Percentiles rank a stretch among this genome's conserved stretches.
Conservation (phyloP, 2,329 filamentous ascomycete species). For the Penicillium sp. region DNA sequence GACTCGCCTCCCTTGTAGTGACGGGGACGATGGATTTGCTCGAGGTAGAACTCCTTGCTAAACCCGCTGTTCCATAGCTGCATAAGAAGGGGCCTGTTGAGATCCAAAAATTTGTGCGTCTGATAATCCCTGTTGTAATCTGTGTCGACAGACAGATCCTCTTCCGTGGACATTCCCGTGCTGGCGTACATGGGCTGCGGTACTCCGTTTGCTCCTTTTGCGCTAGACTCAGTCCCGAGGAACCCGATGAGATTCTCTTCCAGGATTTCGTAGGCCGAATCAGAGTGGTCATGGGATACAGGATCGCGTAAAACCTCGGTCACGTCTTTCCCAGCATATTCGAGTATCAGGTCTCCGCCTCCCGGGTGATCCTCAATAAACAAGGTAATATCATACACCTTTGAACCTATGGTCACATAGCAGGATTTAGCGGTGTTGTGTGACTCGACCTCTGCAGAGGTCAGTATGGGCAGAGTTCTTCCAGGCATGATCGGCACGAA, state of each 20-base stretch:
- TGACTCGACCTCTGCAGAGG: constrained; percentile 76
- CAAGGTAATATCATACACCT: constrained; percentile 93
- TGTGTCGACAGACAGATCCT: constrained; percentile 86
- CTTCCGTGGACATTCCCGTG: constrained; percentile 88
- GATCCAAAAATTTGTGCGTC: constrained; percentile 90
- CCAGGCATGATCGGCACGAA: constrained; percentile 68
- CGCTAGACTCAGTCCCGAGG: constrained; percentile 64
- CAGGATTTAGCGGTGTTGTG: constrained; percentile 83
- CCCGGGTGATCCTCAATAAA: constrained; percentile 92
- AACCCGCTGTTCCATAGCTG: constrained; percentile 91
- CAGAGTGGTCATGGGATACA: constrained; percentile 82
- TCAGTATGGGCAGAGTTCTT: constrained; percentile 81
- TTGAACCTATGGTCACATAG: constrained; percentile 87
- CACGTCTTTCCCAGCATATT: constrained; percentile 89
- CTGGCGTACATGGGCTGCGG: constrained; percentile 49
- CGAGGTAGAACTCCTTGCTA: constrained; percentile 92
- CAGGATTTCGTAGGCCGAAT: constrained; percentile 93
- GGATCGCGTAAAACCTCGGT: constrained; percentile 80
- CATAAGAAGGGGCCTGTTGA: constrained; percentile 80
- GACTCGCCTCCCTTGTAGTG: constrained; percentile 95
- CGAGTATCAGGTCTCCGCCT: constrained; percentile 83
- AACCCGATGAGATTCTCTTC: constrained; percentile 87
- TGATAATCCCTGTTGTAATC: constrained; percentile 78
- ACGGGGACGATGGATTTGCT: constrained; percentile 92
- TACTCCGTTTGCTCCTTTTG: constrained; percentile 48